phyloP scores from a whole-genome alignment of 202 grass and related monocot genomes.

The Zizania palustris region DNA sequence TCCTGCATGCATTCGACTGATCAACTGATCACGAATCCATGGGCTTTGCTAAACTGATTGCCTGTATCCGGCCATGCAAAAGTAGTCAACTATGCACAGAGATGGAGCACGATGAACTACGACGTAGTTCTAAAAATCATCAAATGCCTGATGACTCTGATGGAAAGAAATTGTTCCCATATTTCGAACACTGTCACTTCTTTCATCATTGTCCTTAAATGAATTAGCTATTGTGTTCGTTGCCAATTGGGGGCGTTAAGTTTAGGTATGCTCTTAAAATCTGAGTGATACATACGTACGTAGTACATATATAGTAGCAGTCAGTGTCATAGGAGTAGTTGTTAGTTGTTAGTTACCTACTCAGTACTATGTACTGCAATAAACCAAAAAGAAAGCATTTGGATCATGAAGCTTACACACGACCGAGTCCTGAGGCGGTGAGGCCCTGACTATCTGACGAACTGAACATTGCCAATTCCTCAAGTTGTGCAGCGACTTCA shows the following conservation, averaged over 20 bases:
- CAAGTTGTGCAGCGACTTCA: slow-evolving; percentile 14
- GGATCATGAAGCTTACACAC: neutral
- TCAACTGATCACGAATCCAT: neutral
- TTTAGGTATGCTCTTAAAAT: slow-evolving; percentile 39
- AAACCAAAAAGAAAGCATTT: slow-evolving; percentile 27
- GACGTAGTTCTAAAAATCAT: neutral
- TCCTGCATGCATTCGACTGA: neutral
- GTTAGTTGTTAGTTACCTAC: slow-evolving; percentile 42
- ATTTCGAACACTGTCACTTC: neutral
- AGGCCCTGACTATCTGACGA: neutral
- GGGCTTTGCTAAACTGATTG: neutral
- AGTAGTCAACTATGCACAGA: neutral
- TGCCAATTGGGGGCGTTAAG: slow-evolving; percentile 22
- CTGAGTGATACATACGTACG: neutral
- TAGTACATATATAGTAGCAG: no score
- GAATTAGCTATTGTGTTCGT: neutral
- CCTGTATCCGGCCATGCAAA: neutral
- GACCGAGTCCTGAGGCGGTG: neutral
- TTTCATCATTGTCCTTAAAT: neutral
- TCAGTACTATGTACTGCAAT: slow-evolving; percentile 28
- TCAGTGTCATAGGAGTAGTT: slow-evolving; percentile 27
- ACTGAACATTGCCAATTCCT: neutral
- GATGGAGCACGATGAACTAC: no score
- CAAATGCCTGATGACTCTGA: neutral
- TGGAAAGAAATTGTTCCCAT: neutral